A percentile compares a stretch with the other conserved stretches of the same genome.
Evolutionary conservation across 2,329 filamentous ascomycete species (phyloP).

Genomic region (Aaosphaeria pasadenensis): DNA sequence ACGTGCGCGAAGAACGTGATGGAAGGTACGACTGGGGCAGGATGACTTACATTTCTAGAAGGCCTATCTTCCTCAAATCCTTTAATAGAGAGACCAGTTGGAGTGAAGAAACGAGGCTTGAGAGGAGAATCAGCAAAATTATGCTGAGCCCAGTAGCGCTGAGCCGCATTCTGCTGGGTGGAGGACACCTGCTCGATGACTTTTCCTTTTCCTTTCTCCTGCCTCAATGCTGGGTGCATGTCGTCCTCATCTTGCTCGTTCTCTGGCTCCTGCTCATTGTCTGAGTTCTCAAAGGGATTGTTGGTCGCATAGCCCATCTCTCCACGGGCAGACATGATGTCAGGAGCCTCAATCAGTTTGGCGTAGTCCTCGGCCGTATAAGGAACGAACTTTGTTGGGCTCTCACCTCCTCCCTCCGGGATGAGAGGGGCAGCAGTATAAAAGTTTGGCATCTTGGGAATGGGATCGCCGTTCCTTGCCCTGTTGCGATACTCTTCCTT

Average conservation of each 20-base stretch:
- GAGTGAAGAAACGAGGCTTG: too few relatives aligned
- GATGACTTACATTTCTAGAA: constrained; percentile 30
- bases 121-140: too few relatives aligned
- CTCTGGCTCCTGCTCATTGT: not conserved
- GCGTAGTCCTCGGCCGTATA: constrained; percentile 25
- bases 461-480: not conserved
- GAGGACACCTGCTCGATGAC: too few relatives aligned
- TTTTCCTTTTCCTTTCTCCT: too few relatives aligned
- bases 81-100: too few relatives aligned
- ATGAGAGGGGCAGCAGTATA: constrained; percentile 1
- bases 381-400: constrained; percentile 21
- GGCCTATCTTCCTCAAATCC: constrained; percentile 11
- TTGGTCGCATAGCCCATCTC: not conserved
- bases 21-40: not conserved
- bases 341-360: constrained; percentile 21
- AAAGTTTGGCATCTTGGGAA: not conserved
- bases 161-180: too few relatives aligned
- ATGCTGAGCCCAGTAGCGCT: too few relatives aligned
- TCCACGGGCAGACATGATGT: constrained; percentile 11
- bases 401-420: constrained; percentile 9
- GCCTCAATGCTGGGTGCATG: not conserved
- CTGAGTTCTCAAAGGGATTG: not conserved
- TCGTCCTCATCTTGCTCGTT: not conserved
- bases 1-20: too few relatives aligned
- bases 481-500: too few relatives aligned